These are phyloP conservation scores for Chamaenerion angustifolium DNA, from an alignment of 345 rosid genomes.

Conservation along the genomic window DNA sequence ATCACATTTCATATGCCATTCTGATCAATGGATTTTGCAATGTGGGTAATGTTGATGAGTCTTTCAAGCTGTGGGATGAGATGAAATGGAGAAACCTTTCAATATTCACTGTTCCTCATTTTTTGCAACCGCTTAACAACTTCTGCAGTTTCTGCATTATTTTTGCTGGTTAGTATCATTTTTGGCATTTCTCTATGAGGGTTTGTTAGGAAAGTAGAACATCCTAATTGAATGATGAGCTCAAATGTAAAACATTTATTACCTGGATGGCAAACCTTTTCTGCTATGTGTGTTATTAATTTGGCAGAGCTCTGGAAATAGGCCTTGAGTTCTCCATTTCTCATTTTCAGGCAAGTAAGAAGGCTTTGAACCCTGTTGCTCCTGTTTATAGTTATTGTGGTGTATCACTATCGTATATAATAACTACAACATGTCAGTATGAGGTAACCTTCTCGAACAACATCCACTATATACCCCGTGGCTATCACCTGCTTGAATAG, in stretches of 20 bases:
- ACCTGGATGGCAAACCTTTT: background rate
- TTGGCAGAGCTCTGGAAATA: no score
- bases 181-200: background rate
- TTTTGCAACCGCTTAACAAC: constrained; percentile 87
- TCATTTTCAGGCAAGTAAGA: constrained; percentile 53
- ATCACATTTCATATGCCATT: constrained; percentile 50
- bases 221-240: background rate
- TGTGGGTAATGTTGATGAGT: constrained; percentile 35
- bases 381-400: constrained; percentile 76
- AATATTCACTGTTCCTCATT: constrained; percentile 75
- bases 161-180: constrained; percentile 37
- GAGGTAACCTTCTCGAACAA: constrained; percentile 33
- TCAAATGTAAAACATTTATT: no score
- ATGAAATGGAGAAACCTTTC: constrained; percentile 51
- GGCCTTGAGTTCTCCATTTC: background rate
- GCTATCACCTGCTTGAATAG: background rate
- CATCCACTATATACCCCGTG: background rate
- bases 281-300: no score
- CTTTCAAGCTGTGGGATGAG: constrained; percentile 65
- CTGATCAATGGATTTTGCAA: constrained; percentile 57
- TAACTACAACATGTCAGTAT: constrained; percentile 92
- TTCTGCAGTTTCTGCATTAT: constrained; percentile 72
- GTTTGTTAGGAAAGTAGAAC: background rate
- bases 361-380: constrained; percentile 80
- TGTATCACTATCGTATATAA: constrained; percentile 58